phyloP scores from a whole-genome alignment of 108 stramenopile species.

The Bacterosira constricta region DNA sequence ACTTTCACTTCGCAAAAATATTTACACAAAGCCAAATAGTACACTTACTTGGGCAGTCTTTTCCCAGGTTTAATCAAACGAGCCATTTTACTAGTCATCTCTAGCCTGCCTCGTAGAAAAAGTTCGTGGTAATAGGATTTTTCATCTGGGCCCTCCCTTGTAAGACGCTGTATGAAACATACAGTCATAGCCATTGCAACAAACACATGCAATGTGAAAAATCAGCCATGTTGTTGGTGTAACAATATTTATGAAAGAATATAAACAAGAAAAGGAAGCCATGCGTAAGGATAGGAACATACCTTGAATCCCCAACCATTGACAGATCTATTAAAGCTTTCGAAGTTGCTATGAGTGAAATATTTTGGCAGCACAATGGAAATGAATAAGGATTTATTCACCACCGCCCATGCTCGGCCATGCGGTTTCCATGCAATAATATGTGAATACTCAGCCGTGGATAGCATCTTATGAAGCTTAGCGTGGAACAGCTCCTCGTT shows the following conservation, averaged over 20 bases:
- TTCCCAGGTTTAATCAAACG: conserved; percentile 6
- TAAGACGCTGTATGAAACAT: neutral
- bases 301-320: conserved; percentile 16
- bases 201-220: neutral
- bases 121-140: conserved; percentile 3
- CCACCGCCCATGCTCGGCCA: conserved; percentile 52
- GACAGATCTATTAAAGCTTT: conserved; percentile 6
- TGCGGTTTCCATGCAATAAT: conserved; percentile 69
- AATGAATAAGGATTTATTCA: conserved; percentile 15
- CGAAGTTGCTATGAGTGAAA: conserved; percentile 1
- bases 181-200: neutral
- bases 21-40: too few species aligned
- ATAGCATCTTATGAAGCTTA: conserved; percentile 61
- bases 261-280: too few species aligned
- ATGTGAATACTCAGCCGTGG: conserved; percentile 50
- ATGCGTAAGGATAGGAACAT: neutral
- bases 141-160: neutral
- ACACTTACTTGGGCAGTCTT: conserved; percentile 2
- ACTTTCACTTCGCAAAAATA: too few species aligned
- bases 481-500: conserved; percentile 57
- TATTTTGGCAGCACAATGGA: neutral
- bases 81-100: conserved; percentile 1
- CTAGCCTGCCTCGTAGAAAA: neutral
- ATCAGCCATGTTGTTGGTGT: neutral
- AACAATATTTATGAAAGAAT: neutral